phyloP scores from a whole-genome alignment of 306 rosid species.

The Prunus dulcis region DNA sequence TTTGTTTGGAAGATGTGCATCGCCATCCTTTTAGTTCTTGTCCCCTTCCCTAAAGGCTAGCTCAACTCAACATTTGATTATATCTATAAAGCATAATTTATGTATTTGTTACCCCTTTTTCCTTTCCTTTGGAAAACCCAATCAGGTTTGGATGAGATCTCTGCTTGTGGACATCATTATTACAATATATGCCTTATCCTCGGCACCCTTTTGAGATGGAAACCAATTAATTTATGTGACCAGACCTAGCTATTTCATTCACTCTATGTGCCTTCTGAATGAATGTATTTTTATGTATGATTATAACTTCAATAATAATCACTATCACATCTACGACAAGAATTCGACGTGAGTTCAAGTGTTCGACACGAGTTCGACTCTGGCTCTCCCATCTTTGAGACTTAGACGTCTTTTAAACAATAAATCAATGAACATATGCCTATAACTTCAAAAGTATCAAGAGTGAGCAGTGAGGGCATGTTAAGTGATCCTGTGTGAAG shows the following conservation, averaged over 20 bases:
- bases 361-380: too few relatives aligned
- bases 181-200: background rate
- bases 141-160: background rate
- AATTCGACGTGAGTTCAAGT: too few relatives aligned
- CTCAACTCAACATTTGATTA: conserved; percentile 6
- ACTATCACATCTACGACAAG: too few relatives aligned
- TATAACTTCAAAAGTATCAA: too few relatives aligned
- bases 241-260: background rate
- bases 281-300: background rate
- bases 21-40: conserved; percentile 8
- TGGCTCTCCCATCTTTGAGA: too few relatives aligned
- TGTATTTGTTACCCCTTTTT: background rate
- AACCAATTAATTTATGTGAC: background rate
- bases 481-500: background rate
- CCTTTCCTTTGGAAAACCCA: background rate
- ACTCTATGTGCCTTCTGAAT: conserved; percentile 21
- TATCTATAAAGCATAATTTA: too few relatives aligned
- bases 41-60: conserved; percentile 9
- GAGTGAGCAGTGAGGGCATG: too few relatives aligned
- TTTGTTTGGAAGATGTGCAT: conserved; percentile 4
- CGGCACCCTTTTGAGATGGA: background rate
- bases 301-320: too few relatives aligned
- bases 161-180: background rate
- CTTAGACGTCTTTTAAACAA: too few relatives aligned
- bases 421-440: too few relatives aligned